Evolutionary conservation across 345 rosid genomes (phyloP).

Genomic region (Eutrema yunnanense): DNA sequence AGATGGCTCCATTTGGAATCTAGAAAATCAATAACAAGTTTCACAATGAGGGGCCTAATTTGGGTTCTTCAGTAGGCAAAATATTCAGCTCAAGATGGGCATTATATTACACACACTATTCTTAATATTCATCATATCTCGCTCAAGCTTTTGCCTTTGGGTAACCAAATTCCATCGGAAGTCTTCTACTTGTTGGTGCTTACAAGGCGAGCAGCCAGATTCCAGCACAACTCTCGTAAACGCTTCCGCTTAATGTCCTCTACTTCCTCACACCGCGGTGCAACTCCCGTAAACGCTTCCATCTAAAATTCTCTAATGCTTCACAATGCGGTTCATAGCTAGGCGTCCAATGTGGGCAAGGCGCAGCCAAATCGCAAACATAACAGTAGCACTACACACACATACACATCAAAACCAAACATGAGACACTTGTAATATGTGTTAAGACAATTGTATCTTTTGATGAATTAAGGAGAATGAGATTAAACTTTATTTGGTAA

Average conservation of each 20-base stretch:
- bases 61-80: not conserved
- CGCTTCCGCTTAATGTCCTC: not conserved
- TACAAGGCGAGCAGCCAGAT: not conserved
- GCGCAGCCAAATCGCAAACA: slow-evolving; percentile 58
- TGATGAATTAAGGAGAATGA: too few relatives aligned
- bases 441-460: too few relatives aligned
- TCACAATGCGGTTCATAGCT: slow-evolving; percentile 35
- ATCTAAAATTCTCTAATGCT: slow-evolving; percentile 22
- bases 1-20: not conserved
- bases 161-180: not conserved
- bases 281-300: not conserved
- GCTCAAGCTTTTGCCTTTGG: not conserved
- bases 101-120: not conserved
- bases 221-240: not conserved
- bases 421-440: not conserved
- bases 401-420: not conserved
- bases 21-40: not conserved
- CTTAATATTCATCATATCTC: not conserved
- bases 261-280: slow-evolving; percentile 40
- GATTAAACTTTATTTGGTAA: too few relatives aligned
- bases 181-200: not conserved
- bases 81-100: slow-evolving; percentile 8
- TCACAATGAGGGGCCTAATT: not conserved
- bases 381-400: slow-evolving; percentile 63
- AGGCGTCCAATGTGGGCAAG: slow-evolving; percentile 45